Evolutionary conservation across 305 asterid species (phyloP), one percentile per base, ranked within the genome.

Genomic region (Ilex paraguariensis): DNA sequence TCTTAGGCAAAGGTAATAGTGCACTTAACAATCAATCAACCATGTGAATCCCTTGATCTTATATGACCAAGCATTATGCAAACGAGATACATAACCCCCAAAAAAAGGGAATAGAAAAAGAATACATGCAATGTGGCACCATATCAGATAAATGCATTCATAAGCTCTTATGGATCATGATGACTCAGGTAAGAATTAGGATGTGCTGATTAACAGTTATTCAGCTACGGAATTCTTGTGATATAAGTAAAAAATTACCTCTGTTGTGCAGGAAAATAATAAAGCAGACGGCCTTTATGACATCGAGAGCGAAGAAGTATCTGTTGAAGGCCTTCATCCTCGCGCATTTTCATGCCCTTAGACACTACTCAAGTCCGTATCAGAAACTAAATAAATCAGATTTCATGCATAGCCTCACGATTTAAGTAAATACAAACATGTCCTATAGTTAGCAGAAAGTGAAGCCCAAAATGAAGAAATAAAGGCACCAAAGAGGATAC

Each of bases 201-300:
- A 31, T 44, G 16, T 15, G n/a, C 42, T 4, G 9, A 36, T 36
- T 36, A 5, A 36, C 9, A 36, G 42, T 8, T 36, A 36, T 36
- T 36, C 42, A 36, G 42, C 42, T 36, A 8, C 9, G 42, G 42
- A 49, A 36, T 15, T 32, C 52, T 10, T 42, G 39, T 45, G 21
- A 52, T 61, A 64, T 55, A 54, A 53, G 39, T 62, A 62, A 50
- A 54, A 57, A 67, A 62, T 61, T 83, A 86, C 98, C 93, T 48
- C 49, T 67, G 69, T 55, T 71, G 73, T 9, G 85, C 56, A 60
- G 95, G 97, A 70, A 83, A 91, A 65, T 91, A 91, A 75, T 88
- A 87, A 66, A 91, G 92, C 64, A 91, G 76, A 57, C 98, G 96
- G 66, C 98, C 98, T 85, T 91, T 91, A 71, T 83, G 98, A 79